Evolutionary conservation across 2,329 filamentous ascomycete genomes (phyloP), one percentile per base, ranked within the genome.

Genomic region (Trichoderma brevicompactum): DNA sequence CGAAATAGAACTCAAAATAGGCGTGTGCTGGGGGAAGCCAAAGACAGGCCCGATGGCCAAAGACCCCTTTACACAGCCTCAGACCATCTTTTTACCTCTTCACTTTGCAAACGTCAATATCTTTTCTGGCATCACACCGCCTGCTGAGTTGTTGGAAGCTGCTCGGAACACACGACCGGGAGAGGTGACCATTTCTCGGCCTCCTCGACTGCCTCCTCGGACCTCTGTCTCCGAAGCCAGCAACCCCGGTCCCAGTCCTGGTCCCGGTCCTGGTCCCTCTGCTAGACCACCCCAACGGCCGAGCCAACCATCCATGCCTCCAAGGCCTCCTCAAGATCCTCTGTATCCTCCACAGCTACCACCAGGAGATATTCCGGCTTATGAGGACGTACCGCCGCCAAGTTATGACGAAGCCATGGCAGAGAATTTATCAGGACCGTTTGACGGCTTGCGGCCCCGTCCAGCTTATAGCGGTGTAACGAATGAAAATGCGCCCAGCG

Each of bases 351-450:
- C 86, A 4, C 86, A 87, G 71, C 76, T 88, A 19, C 71, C 68
- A 5, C 73, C 75, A 0, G 74, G 75, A n/a, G 82, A 83, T 41
- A 81, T 75, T 1, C 76, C 80, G 17, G 73, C 75, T 0, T 82
- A 85, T 69, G 89, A 92, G 38, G 92, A 95, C 64, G 92, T 92
- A n/a, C 94, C 94, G n/a, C 94, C 94, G 17, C 94, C 94, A 7
- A 97, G 92, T 72, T 98, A 98, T 74, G 93, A 97, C 77, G 94
- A 97, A 77, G 93, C 92, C 12, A 89, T 97, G 78, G 93, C 92
- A 7, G 89, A 92, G 69, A 86, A 89, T 66, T 78, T 95, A 68
- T 77, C 81, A 0, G 89, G 86, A 41, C 91, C 92, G 1, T 86
- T 92, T 64, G 86, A 92, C 74, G 90, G 67, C 80, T 68, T 72